phyloP scores from a whole-genome alignment of 345 rosid genomes.

The Lepidium sativum region DNA sequence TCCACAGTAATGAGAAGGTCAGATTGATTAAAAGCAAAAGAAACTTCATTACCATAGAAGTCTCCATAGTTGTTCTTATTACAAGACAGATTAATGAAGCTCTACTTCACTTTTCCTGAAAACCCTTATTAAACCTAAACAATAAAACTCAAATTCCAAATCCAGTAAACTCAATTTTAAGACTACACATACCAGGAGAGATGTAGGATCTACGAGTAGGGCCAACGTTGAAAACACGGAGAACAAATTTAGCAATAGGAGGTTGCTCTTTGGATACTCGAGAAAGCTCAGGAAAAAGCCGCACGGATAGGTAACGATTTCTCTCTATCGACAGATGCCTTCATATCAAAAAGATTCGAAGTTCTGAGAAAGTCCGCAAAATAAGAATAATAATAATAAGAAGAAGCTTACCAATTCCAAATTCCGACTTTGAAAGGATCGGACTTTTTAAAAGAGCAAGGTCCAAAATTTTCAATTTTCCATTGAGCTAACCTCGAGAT shows the following conservation, averaged over 20 bases:
- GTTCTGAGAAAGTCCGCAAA: neutral
- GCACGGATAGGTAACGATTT: conserved; percentile 61
- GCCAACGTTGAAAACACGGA: conserved; percentile 58
- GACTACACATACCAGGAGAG: conserved; percentile 36
- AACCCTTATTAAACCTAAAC: neutral
- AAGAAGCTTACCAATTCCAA: conserved; percentile 69
- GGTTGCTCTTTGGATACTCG: conserved; percentile 67
- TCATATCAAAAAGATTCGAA: neutral
- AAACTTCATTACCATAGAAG: neutral
- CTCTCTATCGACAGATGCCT: conserved; percentile 86
- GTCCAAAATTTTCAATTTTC: conserved; percentile 79
- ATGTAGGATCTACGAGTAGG: conserved; percentile 41
- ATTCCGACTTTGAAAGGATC: conserved; percentile 88
- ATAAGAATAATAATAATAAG: neutral
- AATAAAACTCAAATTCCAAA: neutral
- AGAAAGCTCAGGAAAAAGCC: conserved; percentile 77
- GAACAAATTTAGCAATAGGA: conserved; percentile 61
- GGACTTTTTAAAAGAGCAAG: conserved; percentile 67
- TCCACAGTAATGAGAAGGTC: neutral
- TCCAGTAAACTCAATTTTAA: neutral
- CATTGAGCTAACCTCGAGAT: conserved; percentile 90
- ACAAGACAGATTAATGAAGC: neutral
- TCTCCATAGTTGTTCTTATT: neutral
- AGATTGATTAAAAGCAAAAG: neutral
- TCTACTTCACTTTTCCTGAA: neutral